phyloP scores from a whole-genome alignment of 768 basidiomycete genomes.

The Termitomyces sp. region DNA sequence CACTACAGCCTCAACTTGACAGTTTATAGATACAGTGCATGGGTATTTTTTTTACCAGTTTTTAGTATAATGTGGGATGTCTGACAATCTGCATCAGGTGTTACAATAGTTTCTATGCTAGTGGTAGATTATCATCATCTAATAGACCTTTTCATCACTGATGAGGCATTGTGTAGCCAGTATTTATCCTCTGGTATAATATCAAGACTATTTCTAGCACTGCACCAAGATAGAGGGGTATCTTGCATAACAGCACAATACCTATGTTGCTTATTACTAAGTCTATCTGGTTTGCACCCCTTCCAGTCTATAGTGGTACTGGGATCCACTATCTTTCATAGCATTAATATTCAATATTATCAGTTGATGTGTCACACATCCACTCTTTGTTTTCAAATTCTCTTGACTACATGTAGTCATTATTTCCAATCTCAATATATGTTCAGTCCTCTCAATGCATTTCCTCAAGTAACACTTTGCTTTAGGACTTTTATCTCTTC shows the following conservation, averaged over 20 bases:
- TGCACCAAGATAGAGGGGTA: constrained; percentile 5
- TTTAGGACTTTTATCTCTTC: constrained; percentile 35
- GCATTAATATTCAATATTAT: background rate
- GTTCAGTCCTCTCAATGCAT: background rate
- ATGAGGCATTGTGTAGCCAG: background rate
- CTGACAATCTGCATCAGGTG: background rate
- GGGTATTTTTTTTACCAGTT: background rate
- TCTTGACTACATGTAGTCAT: background rate
- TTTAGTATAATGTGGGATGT: background rate
- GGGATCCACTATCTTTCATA: background rate
- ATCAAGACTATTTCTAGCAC: background rate
- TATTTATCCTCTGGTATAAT: background rate
- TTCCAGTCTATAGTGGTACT: background rate
- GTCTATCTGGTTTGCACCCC: background rate
- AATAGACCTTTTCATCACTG: background rate
- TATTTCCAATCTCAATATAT: constrained; percentile 13
- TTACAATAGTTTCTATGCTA: constrained; percentile 16
- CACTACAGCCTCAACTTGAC: background rate
- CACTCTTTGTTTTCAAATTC: background rate
- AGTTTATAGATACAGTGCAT: constrained; percentile 69
- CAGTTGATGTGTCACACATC: background rate
- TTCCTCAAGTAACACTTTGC: background rate
- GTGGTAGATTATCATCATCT: background rate
- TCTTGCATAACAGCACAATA: background rate
- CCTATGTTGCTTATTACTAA: background rate